These are phyloP conservation scores for Ambispora gerdemannii DNA, from an alignment of 192 early-diverging fungal genomes.

Conservation along the genomic window DNA sequence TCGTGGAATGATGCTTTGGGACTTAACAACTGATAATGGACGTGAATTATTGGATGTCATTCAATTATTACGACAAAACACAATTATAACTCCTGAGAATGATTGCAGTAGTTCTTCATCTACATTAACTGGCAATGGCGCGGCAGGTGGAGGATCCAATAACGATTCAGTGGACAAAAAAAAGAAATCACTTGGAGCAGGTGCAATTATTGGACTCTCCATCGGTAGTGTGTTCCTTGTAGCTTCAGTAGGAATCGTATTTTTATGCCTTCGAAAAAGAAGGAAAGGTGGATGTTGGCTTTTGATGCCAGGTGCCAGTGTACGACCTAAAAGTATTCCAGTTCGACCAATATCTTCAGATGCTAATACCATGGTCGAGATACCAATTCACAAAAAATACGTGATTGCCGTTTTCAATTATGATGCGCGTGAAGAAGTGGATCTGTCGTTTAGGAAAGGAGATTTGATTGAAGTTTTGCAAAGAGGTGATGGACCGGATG, in stretches of 20 bases:
- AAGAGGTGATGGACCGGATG: constrained; percentile 37
- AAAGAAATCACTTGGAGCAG: not conserved
- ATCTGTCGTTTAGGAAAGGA: constrained; percentile 42
- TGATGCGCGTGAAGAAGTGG: constrained; percentile 38
- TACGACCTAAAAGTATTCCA: not conserved
- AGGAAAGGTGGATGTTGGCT: not conserved
- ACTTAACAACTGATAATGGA: constrained; percentile 40
- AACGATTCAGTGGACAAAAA: not conserved
- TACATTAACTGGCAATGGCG: not conserved
- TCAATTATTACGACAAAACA: constrained; percentile 25
- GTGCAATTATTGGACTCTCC: not conserved
- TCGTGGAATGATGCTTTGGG: constrained; percentile 69
- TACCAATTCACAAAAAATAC: constrained; percentile 9
- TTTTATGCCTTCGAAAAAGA: not conserved
- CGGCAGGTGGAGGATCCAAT: not conserved
- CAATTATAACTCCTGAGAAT: constrained; percentile 35
- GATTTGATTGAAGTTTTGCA: constrained; percentile 44
- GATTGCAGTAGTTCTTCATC: not conserved
- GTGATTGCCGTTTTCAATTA: constrained; percentile 45
- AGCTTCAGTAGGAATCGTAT: not conserved
- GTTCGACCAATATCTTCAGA: not conserved
- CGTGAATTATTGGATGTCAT: constrained; percentile 38
- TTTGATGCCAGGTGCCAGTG: not conserved
- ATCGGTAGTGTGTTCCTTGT: not conserved
- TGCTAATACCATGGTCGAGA: not conserved